Percentiles rank a stretch among this genome's conserved stretches.
phyloP scores from a whole-genome alignment of 768 basidiomycete genomes.

The Rhizopogon rudus region DNA sequence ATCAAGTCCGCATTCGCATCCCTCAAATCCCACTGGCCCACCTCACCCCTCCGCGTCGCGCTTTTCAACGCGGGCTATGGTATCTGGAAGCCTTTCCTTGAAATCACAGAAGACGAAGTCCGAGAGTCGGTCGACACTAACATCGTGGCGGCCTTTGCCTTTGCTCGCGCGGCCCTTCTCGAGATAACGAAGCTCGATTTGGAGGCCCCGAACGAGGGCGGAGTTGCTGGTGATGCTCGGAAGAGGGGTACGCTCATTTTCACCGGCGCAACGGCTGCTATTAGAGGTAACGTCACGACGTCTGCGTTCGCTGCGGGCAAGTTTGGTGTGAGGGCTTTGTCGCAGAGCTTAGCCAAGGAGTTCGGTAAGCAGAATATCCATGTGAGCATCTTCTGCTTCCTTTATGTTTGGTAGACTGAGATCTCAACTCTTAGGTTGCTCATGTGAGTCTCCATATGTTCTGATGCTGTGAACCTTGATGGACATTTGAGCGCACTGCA shows the following conservation, averaged over 20 bases:
- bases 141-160: slow-evolving; percentile 56
- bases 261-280: slow-evolving; percentile 67
- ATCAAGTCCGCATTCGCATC: slow-evolving; percentile 45
- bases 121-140: slow-evolving; percentile 46
- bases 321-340: slow-evolving; percentile 55
- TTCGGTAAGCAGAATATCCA: slow-evolving; percentile 74
- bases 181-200: slow-evolving; percentile 52
- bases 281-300: slow-evolving; percentile 56
- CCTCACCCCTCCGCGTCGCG: slow-evolving; percentile 52
- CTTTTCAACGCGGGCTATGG: slow-evolving; percentile 58
- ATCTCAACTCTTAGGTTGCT: slow-evolving; percentile 39
- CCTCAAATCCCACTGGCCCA: slow-evolving; percentile 42
- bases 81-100: slow-evolving; percentile 64
- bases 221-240: slow-evolving; percentile 33
- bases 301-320: slow-evolving; percentile 64
- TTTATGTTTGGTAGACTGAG: background rate
- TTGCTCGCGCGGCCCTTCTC: slow-evolving; percentile 55
- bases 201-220: slow-evolving; percentile 36
- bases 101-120: slow-evolving; percentile 55
- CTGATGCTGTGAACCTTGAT: background rate
- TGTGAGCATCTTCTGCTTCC: slow-evolving; percentile 27
- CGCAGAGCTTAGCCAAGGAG: slow-evolving; percentile 71
- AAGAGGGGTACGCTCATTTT: slow-evolving; percentile 64
- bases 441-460: slow-evolving; percentile 46
- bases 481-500: background rate